phyloP scores from a whole-genome alignment of 306 rosid genomes.

The Alnus rubra region DNA sequence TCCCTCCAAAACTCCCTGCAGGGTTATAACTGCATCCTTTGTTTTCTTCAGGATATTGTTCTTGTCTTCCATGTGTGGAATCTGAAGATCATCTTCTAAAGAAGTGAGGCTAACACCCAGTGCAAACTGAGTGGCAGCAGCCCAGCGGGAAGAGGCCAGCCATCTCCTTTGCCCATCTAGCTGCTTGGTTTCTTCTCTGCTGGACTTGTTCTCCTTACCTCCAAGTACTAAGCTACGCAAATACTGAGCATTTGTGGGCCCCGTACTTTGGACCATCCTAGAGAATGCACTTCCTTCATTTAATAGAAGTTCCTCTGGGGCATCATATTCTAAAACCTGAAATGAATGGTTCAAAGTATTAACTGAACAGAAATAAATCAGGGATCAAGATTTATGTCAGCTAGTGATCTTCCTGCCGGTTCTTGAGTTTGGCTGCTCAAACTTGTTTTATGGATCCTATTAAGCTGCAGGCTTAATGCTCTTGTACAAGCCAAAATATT shows the following conservation, averaged over 20 bases:
- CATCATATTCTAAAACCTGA: slow-evolving; percentile 70
- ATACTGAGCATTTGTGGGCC: slow-evolving; percentile 76
- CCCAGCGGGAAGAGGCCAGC: slow-evolving; percentile 55
- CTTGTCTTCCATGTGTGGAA: slow-evolving; percentile 28
- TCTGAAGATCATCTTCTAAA: slow-evolving; percentile 60
- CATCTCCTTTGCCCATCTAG: slow-evolving; percentile 32
- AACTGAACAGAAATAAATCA: neutral
- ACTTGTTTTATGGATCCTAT: neutral
- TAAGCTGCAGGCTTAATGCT: neutral
- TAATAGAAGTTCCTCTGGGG: slow-evolving; percentile 56
- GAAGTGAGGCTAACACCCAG: slow-evolving; percentile 70
- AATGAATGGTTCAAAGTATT: slow-evolving; percentile 7
- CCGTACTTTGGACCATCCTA: slow-evolving; percentile 85
- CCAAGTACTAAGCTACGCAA: slow-evolving; percentile 53
- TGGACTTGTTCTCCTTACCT: slow-evolving; percentile 26
- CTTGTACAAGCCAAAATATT: neutral
- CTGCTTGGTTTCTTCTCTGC: slow-evolving; percentile 24
- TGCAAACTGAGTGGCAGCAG: slow-evolving; percentile 67
- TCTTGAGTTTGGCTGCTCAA: neutral
- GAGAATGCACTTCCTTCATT: slow-evolving; percentile 67
- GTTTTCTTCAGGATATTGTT: slow-evolving; percentile 49
- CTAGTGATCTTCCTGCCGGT: neutral
- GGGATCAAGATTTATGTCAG: slow-evolving; percentile 19
- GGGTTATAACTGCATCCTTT: slow-evolving; percentile 63
- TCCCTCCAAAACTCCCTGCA: slow-evolving; percentile 78